A percentile compares a stretch with the other conserved stretches of the same genome.
Conservation (phyloP, 225 moss, liverwort and hornwort genomes). For the Pseudisothecium myosuroides region DNA sequence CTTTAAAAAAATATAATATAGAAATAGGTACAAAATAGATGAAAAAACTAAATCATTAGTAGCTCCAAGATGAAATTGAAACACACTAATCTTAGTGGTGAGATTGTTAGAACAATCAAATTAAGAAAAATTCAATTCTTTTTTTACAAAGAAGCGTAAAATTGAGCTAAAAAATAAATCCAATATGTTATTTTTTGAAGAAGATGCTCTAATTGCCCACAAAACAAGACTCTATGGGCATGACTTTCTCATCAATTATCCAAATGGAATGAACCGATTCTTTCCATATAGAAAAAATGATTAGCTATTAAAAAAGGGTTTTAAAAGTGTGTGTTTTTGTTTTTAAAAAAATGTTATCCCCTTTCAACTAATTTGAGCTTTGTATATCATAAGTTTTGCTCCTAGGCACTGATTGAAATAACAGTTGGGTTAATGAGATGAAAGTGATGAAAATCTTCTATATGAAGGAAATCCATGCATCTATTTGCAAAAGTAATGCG, state of each 20-base stretch:
- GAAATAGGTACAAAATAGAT: neutral
- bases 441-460: neutral
- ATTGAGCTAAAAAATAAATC: neutral
- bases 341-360: too few relatives aligned
- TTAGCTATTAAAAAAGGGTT: neutral
- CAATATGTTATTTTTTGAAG: neutral
- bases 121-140: neutral
- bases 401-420: accelerated
- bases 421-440: neutral
- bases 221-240: neutral
- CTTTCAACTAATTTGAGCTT: neutral
- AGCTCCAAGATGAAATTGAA: neutral
- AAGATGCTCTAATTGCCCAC: neutral
- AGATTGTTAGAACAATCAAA: neutral
- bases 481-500: neutral
- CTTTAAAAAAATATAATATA: neutral
- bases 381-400: accelerated
- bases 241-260: neutral
- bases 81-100: neutral
- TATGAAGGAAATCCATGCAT: neutral
- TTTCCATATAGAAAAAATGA: neutral
- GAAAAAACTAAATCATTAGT: neutral
- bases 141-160: neutral
- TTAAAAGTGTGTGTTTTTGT: too few relatives aligned
- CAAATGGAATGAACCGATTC: accelerated